Evolutionary conservation across 352 stramenopile species (phyloP).

Genomic region (Phytophthora sp.): DNA sequence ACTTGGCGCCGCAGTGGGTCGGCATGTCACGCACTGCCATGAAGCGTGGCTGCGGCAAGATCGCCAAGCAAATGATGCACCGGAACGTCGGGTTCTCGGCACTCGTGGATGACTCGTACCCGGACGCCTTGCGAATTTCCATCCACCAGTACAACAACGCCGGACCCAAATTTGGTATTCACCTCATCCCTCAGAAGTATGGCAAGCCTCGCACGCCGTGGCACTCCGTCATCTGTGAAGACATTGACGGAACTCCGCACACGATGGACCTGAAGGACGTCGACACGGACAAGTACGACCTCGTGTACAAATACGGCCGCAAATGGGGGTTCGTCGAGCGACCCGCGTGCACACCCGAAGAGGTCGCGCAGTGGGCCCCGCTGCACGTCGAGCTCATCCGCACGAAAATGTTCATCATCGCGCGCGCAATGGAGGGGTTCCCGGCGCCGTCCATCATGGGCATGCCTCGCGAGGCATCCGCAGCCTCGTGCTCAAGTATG

Average conservation of each 20-base stretch:
- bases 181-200: constrained; percentile 9
- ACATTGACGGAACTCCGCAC: constrained; percentile 9
- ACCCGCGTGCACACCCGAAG: constrained; percentile 11
- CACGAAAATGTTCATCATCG: constrained; percentile 25
- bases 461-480: constrained; percentile 17
- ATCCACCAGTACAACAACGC: constrained; percentile 27
- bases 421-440: constrained; percentile 11
- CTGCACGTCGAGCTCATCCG: constrained; percentile 21
- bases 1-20: constrained; percentile 12
- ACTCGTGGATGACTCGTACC: constrained; percentile 12
- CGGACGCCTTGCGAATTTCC: constrained; percentile 19
- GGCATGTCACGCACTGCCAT: constrained; percentile 13
- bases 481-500: constrained; percentile 19
- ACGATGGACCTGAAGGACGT: constrained; percentile 21
- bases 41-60: constrained; percentile 19
- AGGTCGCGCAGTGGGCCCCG: constrained; percentile 13
- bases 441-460: constrained; percentile 17
- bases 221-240: constrained; percentile 15
- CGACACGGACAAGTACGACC: constrained; percentile 24
- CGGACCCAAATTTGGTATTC: constrained; percentile 23
- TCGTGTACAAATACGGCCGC: constrained; percentile 22
- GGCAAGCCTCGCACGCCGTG: constrained; percentile 9
- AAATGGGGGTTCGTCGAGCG: constrained; percentile 24
- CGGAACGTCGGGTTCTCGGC: constrained; percentile 26
- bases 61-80: constrained; percentile 29